phyloP scores from a whole-genome alignment of 257 asterid genomes.

The Solanum neorickii region DNA sequence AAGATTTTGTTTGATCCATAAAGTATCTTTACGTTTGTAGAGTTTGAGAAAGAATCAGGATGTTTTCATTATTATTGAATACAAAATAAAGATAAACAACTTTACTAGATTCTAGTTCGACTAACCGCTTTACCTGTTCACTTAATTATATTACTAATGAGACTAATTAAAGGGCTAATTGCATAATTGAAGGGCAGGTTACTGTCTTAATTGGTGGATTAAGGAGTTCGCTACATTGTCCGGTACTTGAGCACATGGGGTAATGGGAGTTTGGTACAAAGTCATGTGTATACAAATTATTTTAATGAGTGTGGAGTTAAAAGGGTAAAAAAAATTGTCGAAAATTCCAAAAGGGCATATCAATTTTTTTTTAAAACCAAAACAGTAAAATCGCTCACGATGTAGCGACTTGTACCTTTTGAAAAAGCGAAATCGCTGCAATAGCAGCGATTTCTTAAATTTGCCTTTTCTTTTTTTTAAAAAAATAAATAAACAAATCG shows the following conservation, averaged over 20 bases:
- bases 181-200: slow-evolving; percentile 15
- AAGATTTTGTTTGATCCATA: neutral
- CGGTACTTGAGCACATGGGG: neutral
- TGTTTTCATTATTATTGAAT: neutral
- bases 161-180: neutral
- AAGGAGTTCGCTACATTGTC: neutral
- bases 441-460: too few species aligned
- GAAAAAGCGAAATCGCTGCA: too few species aligned
- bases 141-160: neutral
- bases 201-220: neutral
- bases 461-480: too few species aligned
- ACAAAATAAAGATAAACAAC: neutral
- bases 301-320: too few species aligned
- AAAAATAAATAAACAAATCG: too few species aligned
- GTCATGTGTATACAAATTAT: neutral
- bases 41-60: neutral
- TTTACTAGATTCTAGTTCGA: slow-evolving; percentile 4
- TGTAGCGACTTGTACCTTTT: too few species aligned
- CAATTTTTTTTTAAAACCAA: too few species aligned
- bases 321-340: too few species aligned
- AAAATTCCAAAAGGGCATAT: too few species aligned
- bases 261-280: neutral
- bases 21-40: neutral
- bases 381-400: too few species aligned
- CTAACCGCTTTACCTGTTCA: slow-evolving; percentile 28